Evolutionary conservation across 805 yeast genomes (phyloP).

Genomic region (Novakomyces olei): DNA sequence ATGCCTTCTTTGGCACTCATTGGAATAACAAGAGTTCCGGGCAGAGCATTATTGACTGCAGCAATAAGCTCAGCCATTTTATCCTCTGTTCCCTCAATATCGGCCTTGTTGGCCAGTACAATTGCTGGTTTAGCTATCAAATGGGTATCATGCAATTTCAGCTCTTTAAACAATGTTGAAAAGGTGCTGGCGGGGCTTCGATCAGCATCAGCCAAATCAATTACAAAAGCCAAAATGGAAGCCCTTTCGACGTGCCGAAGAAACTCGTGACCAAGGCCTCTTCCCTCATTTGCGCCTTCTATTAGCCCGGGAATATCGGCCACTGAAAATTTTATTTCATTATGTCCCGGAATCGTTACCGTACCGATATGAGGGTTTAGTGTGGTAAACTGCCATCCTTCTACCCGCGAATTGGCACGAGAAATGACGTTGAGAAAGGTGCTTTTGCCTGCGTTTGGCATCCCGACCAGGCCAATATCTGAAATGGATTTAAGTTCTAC

Average conservation of each 20-base stretch:
- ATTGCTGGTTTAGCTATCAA: too few species aligned
- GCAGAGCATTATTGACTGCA: too few species aligned
- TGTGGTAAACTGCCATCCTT: slow-evolving; percentile 95
- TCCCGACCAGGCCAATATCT: slow-evolving; percentile 79
- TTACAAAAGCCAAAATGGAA: slow-evolving; percentile 75
- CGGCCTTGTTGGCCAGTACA: too few species aligned
- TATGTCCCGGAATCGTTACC: slow-evolving; percentile 35
- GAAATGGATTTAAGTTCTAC: slow-evolving; percentile 78
- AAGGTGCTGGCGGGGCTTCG: too few species aligned
- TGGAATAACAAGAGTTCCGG: background rate
- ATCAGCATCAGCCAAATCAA: too few species aligned
- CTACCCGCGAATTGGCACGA: slow-evolving; percentile 71
- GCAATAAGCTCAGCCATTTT: too few species aligned
- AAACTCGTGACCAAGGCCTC: slow-evolving; percentile 87
- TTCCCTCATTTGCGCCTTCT: slow-evolving; percentile 58
- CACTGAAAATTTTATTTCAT: slow-evolving; percentile 46
- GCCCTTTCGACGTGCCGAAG: slow-evolving; percentile 82
- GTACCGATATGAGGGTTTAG: slow-evolving; percentile 84
- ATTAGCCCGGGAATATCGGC: slow-evolving; percentile 97
- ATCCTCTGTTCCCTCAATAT: too few species aligned
- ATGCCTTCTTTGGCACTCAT: background rate
- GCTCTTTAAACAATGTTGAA: too few species aligned
- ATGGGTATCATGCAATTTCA: too few species aligned
- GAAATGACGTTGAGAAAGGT: slow-evolving; percentile 72
- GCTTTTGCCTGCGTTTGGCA: slow-evolving; percentile 94